phyloP scores from a whole-genome alignment of 108 stramenopile species.

The Fistulifera solaris region DNA sequence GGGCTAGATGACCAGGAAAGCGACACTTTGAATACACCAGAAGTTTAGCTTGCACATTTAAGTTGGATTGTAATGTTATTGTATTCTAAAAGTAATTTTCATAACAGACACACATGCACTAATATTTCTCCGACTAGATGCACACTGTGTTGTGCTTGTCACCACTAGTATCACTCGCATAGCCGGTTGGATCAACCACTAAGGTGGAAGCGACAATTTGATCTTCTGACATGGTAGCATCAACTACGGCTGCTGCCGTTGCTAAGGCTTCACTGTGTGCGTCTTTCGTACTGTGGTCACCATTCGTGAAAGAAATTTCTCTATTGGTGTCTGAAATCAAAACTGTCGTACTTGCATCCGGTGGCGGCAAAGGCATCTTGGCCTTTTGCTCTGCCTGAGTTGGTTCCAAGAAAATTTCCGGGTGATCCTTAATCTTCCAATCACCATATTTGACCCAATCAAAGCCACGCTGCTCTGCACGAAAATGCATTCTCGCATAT shows the following conservation, averaged over 20 bases:
- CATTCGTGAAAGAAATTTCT: neutral
- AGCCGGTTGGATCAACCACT: slow-evolving; percentile 2
- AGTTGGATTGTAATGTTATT: too few species aligned
- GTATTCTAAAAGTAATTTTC: neutral
- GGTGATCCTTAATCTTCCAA: slow-evolving; percentile 63
- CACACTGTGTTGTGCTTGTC: neutral
- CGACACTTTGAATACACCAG: neutral
- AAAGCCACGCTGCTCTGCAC: slow-evolving; percentile 68
- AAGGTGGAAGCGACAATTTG: slow-evolving; percentile 5
- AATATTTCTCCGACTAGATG: neutral
- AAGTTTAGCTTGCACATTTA: too few species aligned
- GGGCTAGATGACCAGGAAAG: neutral
- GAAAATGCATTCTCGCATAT: slow-evolving; percentile 71
- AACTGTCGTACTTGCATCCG: slow-evolving; percentile 18
- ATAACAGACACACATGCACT: too few species aligned
- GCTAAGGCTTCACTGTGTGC: slow-evolving; percentile 5
- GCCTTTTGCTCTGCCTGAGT: slow-evolving; percentile 42
- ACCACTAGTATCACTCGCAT: slow-evolving; percentile 1
- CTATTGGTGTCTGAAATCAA: slow-evolving; percentile 18
- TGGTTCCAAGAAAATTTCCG: slow-evolving; percentile 58
- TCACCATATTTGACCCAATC: slow-evolving; percentile 44
- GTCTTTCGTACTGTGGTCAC: slow-evolving; percentile 1
- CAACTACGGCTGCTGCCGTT: slow-evolving; percentile 5
- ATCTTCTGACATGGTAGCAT: slow-evolving; percentile 1
- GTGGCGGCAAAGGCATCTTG: slow-evolving; percentile 38